Conservation (phyloP, 73 alveolate species). For the Tetrahymena malaccensis region DNA sequence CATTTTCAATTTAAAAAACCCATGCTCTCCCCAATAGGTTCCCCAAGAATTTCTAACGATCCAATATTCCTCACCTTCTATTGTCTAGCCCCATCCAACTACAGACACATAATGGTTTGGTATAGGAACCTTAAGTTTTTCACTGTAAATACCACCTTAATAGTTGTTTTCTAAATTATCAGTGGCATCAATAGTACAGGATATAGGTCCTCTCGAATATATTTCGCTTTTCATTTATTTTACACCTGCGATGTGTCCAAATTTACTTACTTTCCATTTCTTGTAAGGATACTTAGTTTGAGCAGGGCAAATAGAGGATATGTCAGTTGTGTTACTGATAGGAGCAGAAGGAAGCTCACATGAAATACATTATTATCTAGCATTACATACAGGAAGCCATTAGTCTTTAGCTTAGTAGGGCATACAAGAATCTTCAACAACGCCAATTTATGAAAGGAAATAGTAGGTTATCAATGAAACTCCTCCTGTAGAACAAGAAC, state of each 20-base stretch:
- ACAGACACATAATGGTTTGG: conserved; percentile 59
- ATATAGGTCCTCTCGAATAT: conserved; percentile 69
- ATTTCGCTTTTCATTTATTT: conserved; percentile 70
- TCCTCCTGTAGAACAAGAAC: conserved; percentile 72
- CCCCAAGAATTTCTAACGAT: conserved; percentile 86
- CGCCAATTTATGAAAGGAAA: conserved; percentile 52
- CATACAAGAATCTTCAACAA: conserved; percentile 68
- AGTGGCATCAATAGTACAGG: conserved; percentile 54
- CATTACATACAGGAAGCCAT: not conserved
- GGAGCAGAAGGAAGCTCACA: not conserved
- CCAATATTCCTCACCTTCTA: conserved; percentile 71
- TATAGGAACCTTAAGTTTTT: conserved; percentile 13
- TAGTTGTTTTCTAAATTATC: conserved; percentile 42
- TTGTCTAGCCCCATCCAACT: conserved; percentile 48
- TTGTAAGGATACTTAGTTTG: not conserved
- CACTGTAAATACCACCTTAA: conserved; percentile 76
- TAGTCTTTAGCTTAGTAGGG: conserved; percentile 54
- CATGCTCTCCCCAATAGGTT: conserved; percentile 86
- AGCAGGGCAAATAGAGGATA: not conserved
- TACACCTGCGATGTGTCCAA: conserved; percentile 56
- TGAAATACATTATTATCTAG: not conserved
- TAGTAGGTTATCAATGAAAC: conserved; percentile 59
- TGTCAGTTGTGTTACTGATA: not conserved
- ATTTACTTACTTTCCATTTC: conserved; percentile 15
- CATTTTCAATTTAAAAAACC: conserved; percentile 69